Percentiles rank a stretch among this genome's conserved stretches.
These are phyloP conservation scores for Paraphysoderma sedebokerense DNA, from an alignment of 371 early-diverging fungal species.

Conservation along the genomic window DNA sequence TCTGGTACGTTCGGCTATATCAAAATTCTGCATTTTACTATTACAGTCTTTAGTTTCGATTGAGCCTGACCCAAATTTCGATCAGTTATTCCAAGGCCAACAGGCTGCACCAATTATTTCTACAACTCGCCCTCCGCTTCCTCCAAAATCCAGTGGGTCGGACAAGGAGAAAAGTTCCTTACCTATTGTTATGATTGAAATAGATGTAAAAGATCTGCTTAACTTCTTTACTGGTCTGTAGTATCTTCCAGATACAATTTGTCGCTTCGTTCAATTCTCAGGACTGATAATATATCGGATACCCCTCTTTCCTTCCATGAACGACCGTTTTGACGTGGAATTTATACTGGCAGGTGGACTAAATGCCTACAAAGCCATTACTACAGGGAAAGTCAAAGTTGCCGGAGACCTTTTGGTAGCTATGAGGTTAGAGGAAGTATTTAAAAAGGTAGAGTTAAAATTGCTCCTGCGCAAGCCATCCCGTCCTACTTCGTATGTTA, in stretches of 20 bases:
- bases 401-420: conserved; percentile 1
- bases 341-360: neutral
- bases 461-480: too few species aligned
- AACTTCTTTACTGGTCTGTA: conserved; percentile 1
- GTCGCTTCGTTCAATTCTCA: neutral
- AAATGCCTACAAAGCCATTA: conserved; percentile 1
- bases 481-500: too few species aligned
- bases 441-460: conserved; percentile 2
- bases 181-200: conserved; percentile 1
- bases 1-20: neutral
- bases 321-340: neutral
- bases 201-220: conserved; percentile 1
- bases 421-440: conserved; percentile 2
- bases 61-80: neutral
- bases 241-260: neutral
- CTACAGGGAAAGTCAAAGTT: conserved; percentile 1
- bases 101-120: neutral
- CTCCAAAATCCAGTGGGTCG: neutral
- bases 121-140: too few species aligned
- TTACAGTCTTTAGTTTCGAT: neutral
- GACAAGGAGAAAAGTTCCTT: neutral
- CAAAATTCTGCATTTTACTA: neutral
- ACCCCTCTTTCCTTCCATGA: neutral
- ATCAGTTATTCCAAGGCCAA: neutral
- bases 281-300: neutral